Percentiles rank a stretch among this genome's conserved stretches.
Conservation (phyloP, 176 grass and related monocot species). For the Triticum aestivum region DNA sequence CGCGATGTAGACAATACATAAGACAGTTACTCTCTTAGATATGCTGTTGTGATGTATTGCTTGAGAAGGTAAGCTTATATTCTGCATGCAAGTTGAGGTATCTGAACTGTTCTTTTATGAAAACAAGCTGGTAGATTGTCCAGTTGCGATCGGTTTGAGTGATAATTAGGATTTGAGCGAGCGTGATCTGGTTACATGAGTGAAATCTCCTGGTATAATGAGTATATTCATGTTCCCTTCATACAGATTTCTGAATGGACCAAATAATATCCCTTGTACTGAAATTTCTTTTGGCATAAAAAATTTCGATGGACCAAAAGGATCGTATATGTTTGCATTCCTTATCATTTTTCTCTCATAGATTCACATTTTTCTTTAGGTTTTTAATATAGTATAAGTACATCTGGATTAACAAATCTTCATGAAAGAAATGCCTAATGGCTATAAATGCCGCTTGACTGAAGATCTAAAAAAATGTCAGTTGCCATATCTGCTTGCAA, state of each 20-base stretch:
- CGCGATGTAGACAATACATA: neutral
- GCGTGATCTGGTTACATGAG: neutral
- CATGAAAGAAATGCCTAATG: neutral
- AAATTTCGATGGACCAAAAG: neutral
- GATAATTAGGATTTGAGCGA: neutral
- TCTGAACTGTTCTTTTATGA: neutral
- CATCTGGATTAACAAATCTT: neutral
- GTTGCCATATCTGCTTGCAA: too few relatives aligned
- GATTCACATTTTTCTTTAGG: neutral
- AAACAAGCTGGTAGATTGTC: neutral
- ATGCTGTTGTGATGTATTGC: neutral
- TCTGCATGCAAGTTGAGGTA: neutral
- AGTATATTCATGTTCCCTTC: too few relatives aligned
- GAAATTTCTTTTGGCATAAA: neutral
- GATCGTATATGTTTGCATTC: neutral
- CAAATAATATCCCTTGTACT: neutral
- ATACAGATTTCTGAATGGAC: too few relatives aligned
- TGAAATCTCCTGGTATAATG: too few relatives aligned
- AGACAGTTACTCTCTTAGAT: neutral
- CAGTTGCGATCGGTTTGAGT: neutral
- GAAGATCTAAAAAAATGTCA: too few relatives aligned
- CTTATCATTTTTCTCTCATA: neutral
- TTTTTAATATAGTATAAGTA: neutral
- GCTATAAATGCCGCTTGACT: neutral
- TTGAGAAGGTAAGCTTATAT: neutral